Base-by-base conservation (phyloP, 495 filamentous ascomycete genomes). In the Terfezia claveryi region DNA sequence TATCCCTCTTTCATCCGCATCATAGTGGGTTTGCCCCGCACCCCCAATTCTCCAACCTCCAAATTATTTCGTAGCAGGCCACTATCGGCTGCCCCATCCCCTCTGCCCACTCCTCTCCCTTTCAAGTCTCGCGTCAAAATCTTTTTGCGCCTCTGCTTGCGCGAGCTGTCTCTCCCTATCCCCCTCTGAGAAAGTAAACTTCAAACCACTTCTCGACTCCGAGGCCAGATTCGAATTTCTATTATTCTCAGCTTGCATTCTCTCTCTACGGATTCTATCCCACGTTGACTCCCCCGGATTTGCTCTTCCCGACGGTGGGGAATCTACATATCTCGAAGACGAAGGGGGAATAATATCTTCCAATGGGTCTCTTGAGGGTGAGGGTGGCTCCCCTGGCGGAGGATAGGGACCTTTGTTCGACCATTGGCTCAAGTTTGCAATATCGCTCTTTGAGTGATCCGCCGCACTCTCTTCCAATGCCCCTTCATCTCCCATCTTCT, bases 91-190 rank as follows among this genome's bases (percentile, higher is more conserved):
- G 27, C 27, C 27, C 27, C 27, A 32, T 4, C 27, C 27, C 27
- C 27, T 32, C 27, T 32, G 27, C 2, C 70, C 72, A 23, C 55
- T 62, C 53, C 72, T 53, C 54, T 77, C 74, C 55, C 62, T 62
- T 59, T 76, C 74, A 23, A 77, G 61, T 23, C 66, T 58, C 36
- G 65, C 68, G 61, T 77, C 74, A 62, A 77, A 77, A 38, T 74
- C 70, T 53, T 61, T 68, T 64, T 78, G 75, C 54, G 73, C 73
- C 58, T 76, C 68, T 23, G 57, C 65, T 57, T 65, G 70, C n/a
- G 70, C 73, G 50, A 67, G 57, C 20, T 65, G 54, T 20, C 65
- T 63, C 36, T 72, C 71, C 51, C 67, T 63, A 0, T 70, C 70
- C 4, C 58, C 60, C 0, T 51, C 61, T 8, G 69, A 68, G 52